Base-by-base conservation (phyloP, 441 rosid genomes). In the Biscutella auriculata region DNA sequence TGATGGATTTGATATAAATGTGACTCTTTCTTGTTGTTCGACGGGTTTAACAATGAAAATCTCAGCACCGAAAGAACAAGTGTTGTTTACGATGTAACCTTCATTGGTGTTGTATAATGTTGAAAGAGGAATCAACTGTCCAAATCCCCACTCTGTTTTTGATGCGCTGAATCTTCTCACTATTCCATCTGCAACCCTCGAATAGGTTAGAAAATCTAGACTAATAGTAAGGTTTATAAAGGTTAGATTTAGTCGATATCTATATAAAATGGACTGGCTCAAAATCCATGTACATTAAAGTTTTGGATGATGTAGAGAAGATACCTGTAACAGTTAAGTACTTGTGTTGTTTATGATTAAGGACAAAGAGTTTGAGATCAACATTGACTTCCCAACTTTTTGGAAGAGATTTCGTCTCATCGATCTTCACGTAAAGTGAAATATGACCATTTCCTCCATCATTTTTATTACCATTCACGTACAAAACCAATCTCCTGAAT, bases 301-400 rank as follows among this genome's bases (percentile, higher is more conserved):
- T n/a, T n/a, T n/a, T n/a, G n/a, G n/a, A 26, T 26, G 6, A 26
- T 19, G 6, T 9, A 8, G 5, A 19, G 1, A 12, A 43, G 25
- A 26, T 48, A 78, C 73, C 79, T 63, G 75, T 63, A 9, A 76
- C 60, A 13, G 65, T 39, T 54, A 70, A 27, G 48, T 74, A 75
- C 36, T 63, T 65, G 43, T 39, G 3, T 13, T 11, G 56, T 2
- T 45, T 47, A 0, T 46, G 70, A 28, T 75, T 77, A 21, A 44
- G 33, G 28, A 75, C 72, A 34, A 79, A 75, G 40, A 79, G 59
- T 40, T 62, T 77, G 47, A 70, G 69, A 59, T 61, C 67, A 40
- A 66, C 75, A n/a, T 75, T 50, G 26, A 77, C 79, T 61, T 73
- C 75, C 77, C 78, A 73, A 1, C 65, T 57, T 5, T 0, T 15